Evolutionary conservation across 371 early-diverging fungal species (phyloP).

Genomic region (Rhizopus sp.): DNA sequence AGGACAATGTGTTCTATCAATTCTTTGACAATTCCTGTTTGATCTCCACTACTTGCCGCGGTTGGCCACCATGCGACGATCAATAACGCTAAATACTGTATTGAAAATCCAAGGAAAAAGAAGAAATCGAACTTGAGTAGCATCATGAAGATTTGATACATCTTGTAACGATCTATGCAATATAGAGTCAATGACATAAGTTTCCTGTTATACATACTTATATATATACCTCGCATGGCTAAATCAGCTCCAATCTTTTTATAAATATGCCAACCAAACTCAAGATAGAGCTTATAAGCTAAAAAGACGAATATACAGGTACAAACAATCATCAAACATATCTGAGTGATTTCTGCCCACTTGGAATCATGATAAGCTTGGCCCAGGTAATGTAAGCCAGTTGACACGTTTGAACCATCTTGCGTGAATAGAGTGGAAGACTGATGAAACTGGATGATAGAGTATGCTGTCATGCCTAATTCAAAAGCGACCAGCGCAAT

Average conservation of each 20-base stretch:
- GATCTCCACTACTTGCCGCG: conserved; percentile 52
- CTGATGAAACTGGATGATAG: conserved; percentile 51
- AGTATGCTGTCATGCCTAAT: conserved; percentile 49
- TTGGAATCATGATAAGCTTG: conserved; percentile 36
- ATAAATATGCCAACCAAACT: conserved; percentile 85
- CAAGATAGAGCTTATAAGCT: conserved; percentile 50
- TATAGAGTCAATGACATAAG: not conserved
- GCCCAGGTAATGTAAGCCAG: conserved; percentile 30
- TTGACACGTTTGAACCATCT: conserved; percentile 17
- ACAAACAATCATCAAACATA: conserved; percentile 41
- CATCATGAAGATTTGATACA: conserved; percentile 87
- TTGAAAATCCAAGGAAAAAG: conserved; percentile 83
- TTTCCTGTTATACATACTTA: not conserved
- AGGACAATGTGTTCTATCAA: conserved; percentile 69
- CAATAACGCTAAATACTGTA: conserved; percentile 83
- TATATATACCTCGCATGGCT: conserved; percentile 70
- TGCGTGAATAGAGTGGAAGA: conserved; percentile 39
- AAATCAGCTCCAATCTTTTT: conserved; percentile 93
- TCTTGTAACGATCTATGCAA: conserved; percentile 70
- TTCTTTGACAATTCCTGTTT: conserved; percentile 41
- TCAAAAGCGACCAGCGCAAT: conserved; percentile 52
- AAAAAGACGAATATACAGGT: conserved; percentile 38
- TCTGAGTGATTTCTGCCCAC: conserved; percentile 53
- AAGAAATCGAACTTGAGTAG: conserved; percentile 88
- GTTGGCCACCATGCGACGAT: conserved; percentile 58